These are phyloP conservation scores for Aspergillus brasiliensis DNA, from an alignment of 2,329 filamentous ascomycete genomes.

Conservation along the genomic window DNA sequence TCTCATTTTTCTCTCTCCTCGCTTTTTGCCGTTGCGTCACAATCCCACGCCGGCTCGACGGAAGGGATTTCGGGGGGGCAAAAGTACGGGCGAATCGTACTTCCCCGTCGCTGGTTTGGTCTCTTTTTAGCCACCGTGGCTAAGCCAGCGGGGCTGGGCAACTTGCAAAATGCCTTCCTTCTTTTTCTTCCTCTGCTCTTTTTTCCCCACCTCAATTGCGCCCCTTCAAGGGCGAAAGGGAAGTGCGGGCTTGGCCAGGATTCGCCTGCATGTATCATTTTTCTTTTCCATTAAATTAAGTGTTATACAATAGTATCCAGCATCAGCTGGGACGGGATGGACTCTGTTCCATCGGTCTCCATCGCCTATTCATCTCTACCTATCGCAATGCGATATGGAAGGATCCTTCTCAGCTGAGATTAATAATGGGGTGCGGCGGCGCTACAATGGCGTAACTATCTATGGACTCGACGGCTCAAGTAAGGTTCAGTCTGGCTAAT, in stretches of 20 bases:
- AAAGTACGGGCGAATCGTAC: slow-evolving; percentile 6
- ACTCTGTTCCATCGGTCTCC: neutral
- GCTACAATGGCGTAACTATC: neutral
- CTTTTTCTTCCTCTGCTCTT: neutral
- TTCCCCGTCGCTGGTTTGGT: neutral
- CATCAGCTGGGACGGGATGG: neutral
- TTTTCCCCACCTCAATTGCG: neutral
- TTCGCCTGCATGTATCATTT: neutral
- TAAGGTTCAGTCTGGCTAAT: neutral
- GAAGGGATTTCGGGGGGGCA: neutral
- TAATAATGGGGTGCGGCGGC: neutral
- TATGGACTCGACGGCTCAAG: neutral
- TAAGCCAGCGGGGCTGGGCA: neutral
- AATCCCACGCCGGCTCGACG: neutral
- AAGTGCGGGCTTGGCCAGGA: neutral
- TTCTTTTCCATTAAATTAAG: neutral
- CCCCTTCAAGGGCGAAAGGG: neutral
- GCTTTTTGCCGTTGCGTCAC: neutral
- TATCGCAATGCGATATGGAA: neutral
- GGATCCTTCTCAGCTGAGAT: neutral
- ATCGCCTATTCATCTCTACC: neutral
- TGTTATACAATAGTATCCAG: neutral
- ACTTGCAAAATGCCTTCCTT: neutral
- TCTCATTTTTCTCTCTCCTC: neutral
- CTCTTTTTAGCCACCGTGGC: slow-evolving; percentile 1